Evolutionary conservation across 169 alveolate genomes (phyloP), one percentile per base, ranked within the genome.

Genomic region (Eimeria zaria): DNA sequence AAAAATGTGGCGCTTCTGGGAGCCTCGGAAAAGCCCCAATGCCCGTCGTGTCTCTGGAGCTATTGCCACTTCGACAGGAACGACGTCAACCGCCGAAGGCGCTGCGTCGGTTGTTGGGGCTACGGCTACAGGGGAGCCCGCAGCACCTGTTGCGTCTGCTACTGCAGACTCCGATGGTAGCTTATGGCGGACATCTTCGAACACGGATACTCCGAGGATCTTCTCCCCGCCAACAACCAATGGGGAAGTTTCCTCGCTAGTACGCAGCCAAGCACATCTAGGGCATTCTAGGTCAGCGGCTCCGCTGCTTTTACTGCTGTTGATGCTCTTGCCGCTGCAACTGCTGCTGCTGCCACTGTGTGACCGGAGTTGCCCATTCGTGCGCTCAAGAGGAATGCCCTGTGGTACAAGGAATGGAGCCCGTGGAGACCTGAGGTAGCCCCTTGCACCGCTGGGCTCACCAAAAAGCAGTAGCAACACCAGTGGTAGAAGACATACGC

Each of bases 1-100:
- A 22, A 85, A 85, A 20, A 85, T 41, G 44, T 85, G 92, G 20
- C 92, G 74, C 78, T 58, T 85, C 11, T 60, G 92, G n/a, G 92
- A 36, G 55, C 78, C n/a, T 58, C 80, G 92, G 58, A 69, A 46
- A 36, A 85, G 92, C 58, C 78, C 92, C 92, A 85, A 60, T 20
- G 92, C 92, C 80, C 58, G 41, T 36, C 11, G 24, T 44, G 80
- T 85, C 92, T 85, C 92, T 51, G 78, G 92, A 14, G 80, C 78
- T 46, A 85, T 55, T 27, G 60, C 80, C 60, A 85, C 92, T 53
- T 85, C 80, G 58, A 85, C 62, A 36, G 92, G 92, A 27, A 85
- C 92, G 69, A 60, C 92, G 46, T 85, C 92, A 20, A 85, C n/a
- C 6, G 24, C 74, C 30, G 36, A 41, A 11, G 80, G 51, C 18